Base-by-base conservation (phyloP, 2,329 filamentous ascomycete genomes). In the Exserohilum rostratum region DNA sequence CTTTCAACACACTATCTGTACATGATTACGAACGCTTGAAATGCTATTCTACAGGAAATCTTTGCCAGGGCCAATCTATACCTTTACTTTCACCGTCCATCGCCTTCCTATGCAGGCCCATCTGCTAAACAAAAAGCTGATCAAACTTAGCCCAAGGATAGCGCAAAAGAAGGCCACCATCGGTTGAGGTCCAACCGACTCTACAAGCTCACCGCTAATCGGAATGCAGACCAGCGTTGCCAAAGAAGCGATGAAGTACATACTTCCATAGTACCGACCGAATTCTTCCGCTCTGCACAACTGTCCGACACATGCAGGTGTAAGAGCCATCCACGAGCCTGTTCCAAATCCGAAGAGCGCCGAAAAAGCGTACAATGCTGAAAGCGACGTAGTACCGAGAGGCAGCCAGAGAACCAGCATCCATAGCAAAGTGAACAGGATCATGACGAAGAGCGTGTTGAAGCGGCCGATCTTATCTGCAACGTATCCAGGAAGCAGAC, bases 201-300 rank as follows among this genome's bases (percentile, higher is more conserved):
- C 61, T 5, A 74, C 67, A 17, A 75, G 60, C 58, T 74, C 70
- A 39, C 72, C 72, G 50, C 69, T 70, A 25, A 73, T 72, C 0
- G 72, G 72, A 15, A 75, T 70, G 35, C 72, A 74, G 2, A 74
- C 64, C 3, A 75, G 56, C 5, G 71, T 70, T 5, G 72, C 69
- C n/a, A 75, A 53, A 51, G 67, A 70, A 3, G 71, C 71, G 6
- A 75, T 61, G 53, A 74, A 74, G 47, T 74, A 75, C 64, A 74
- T 67, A 1, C 83, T 82, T 0, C 83, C 83, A 62, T 85, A 79
- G 10, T 83, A 76, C 15, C 79, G 76, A 9, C 80, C 80, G 61
- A 79, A 80, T 34, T 82, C 78, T 34, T 80, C 66, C 6, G 75
- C 76, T 29, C 76, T 67, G 53, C 79, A 82, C 6, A 82, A 69